Conservation (phyloP, 1,139 yeast genomes). For the Debaryomycetaceae sp. region DNA sequence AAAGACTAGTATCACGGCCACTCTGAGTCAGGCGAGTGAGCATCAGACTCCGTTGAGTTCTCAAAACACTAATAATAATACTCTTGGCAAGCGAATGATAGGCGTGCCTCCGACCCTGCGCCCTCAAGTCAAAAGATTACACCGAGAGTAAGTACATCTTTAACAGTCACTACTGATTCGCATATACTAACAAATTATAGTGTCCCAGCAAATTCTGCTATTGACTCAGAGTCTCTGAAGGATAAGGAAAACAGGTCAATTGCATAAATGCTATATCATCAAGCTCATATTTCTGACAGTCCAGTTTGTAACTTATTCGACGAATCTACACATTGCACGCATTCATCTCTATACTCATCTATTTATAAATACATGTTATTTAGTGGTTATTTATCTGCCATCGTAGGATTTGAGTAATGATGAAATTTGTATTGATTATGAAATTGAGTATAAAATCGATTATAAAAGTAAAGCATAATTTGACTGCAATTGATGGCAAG, state of each 20-base stretch:
- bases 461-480: background rate
- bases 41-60: background rate
- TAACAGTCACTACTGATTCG: background rate
- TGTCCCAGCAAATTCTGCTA: background rate
- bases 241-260: slow-evolving; percentile 7
- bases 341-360: too few relatives aligned
- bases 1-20: background rate
- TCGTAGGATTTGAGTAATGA: background rate
- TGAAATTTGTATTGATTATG: background rate
- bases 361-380: too few relatives aligned
- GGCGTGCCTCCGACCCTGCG: slow-evolving; percentile 35
- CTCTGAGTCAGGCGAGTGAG: background rate
- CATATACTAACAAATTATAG: background rate
- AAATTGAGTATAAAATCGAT: background rate
- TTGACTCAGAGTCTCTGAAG: slow-evolving; percentile 1
- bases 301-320: too few relatives aligned
- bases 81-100: slow-evolving; percentile 23
- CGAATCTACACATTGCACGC: too few relatives aligned
- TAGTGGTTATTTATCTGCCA: too few relatives aligned
- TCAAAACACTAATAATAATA: background rate
- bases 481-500: background rate
- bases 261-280: background rate
- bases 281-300: background rate
- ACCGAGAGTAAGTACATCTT: slow-evolving; percentile 10
- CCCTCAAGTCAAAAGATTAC: slow-evolving; percentile 11